These are phyloP conservation scores for Zygosaccharomyces pseudorouxii DNA, from an alignment of 805 yeast genomes.

Conservation along the genomic window DNA sequence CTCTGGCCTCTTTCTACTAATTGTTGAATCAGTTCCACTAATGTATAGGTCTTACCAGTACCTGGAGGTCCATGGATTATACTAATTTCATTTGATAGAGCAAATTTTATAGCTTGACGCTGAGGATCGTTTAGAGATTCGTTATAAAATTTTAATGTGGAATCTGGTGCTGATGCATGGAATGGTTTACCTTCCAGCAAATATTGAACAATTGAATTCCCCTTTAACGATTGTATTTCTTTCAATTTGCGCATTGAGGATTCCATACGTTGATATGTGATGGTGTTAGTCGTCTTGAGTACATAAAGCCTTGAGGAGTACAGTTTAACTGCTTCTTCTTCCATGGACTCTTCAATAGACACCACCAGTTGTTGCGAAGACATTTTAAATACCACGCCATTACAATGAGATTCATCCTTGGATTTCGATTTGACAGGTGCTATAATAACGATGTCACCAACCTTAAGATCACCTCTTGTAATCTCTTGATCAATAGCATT, in stretches of 20 bases:
- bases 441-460: slow-evolving; percentile 75
- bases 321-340: slow-evolving; percentile 47
- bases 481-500: slow-evolving; percentile 35
- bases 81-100: slow-evolving; percentile 54
- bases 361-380: slow-evolving; percentile 47
- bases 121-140: slow-evolving; percentile 57
- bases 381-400: slow-evolving; percentile 63
- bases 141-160: slow-evolving; percentile 18
- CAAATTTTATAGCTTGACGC: slow-evolving; percentile 61
- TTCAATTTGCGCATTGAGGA: slow-evolving; percentile 64
- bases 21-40: slow-evolving; percentile 78
- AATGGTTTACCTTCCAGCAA: slow-evolving; percentile 40
- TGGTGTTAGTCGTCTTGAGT: slow-evolving; percentile 50
- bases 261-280: slow-evolving; percentile 75
- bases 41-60: slow-evolving; percentile 76
- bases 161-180: slow-evolving; percentile 8
- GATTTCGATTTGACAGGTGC: slow-evolving; percentile 29
- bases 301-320: slow-evolving; percentile 35
- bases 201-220: slow-evolving; percentile 41
- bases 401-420: slow-evolving; percentile 33
- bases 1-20: slow-evolving; percentile 50
- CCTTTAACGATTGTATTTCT: slow-evolving; percentile 40
- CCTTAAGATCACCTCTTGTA: slow-evolving; percentile 50
- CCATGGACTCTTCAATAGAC: slow-evolving; percentile 56
- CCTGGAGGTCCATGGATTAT: slow-evolving; percentile 79